These are phyloP conservation scores for Phytophthora citricola DNA, from an alignment of 352 stramenopile species.

Conservation along the genomic window DNA sequence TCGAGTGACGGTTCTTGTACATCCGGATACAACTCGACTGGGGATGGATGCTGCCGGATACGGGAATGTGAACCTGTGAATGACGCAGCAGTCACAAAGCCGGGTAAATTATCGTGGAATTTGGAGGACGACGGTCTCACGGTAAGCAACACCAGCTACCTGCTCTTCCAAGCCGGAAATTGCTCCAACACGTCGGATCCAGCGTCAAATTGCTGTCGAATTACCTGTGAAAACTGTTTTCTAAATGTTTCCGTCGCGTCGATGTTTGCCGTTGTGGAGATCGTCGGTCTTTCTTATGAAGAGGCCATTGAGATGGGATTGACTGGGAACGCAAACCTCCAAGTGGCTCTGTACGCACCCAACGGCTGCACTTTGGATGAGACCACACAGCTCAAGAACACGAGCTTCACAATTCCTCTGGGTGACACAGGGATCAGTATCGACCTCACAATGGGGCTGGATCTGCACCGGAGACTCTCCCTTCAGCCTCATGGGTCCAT, in stretches of 20 bases:
- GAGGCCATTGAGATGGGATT: conserved; percentile 34
- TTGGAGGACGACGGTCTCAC: conserved; percentile 24
- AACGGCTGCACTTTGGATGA: conserved; percentile 31
- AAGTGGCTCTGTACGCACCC: conserved; percentile 28
- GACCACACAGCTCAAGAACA: conserved; percentile 33
- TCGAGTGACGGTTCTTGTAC: conserved; percentile 20
- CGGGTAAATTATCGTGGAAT: conserved; percentile 25
- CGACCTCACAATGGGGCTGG: conserved; percentile 25
- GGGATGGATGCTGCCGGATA: conserved; percentile 30
- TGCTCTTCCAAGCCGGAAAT: conserved; percentile 27
- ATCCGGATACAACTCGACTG: conserved; percentile 20
- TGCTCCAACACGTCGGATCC: conserved; percentile 26
- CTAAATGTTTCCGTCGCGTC: conserved; percentile 34
- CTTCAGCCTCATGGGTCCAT: conserved; percentile 32
- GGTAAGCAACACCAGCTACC: conserved; percentile 27
- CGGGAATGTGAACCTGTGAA: conserved; percentile 19
- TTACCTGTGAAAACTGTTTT: conserved; percentile 37
- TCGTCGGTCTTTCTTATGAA: conserved; percentile 13
- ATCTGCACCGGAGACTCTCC: conserved; percentile 27
- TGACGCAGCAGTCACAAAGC: background rate
- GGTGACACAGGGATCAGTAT: conserved; percentile 30
- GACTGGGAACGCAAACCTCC: conserved; percentile 26
- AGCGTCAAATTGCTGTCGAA: conserved; percentile 24
- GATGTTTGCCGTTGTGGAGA: conserved; percentile 27
- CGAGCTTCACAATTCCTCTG: conserved; percentile 25